Percentiles rank a stretch among this genome's conserved stretches.
These are phyloP conservation scores for Solanum rostratum DNA, from an alignment of 257 asterid species.

Conservation along the genomic window DNA sequence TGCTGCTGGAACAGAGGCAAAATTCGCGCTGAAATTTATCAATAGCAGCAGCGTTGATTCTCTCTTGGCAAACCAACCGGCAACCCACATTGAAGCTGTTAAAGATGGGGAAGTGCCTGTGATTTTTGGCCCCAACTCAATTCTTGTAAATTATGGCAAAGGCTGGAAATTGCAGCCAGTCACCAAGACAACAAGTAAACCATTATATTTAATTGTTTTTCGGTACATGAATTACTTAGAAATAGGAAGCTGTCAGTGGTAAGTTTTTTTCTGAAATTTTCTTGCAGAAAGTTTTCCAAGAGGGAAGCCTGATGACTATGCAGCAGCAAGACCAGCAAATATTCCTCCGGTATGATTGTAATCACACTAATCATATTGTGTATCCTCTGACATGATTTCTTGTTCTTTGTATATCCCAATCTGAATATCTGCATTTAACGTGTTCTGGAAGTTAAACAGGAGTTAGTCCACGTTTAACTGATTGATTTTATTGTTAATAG, in stretches of 20 bases:
- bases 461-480: background rate
- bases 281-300: background rate
- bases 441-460: background rate
- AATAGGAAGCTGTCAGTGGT: background rate
- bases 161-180: slow-evolving; percentile 74
- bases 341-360: background rate
- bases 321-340: background rate
- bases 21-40: slow-evolving; percentile 59
- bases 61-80: slow-evolving; percentile 17
- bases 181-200: slow-evolving; percentile 25
- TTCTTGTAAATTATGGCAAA: slow-evolving; percentile 58
- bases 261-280: background rate
- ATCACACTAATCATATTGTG: background rate
- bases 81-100: slow-evolving; percentile 65
- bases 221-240: background rate
- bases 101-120: slow-evolving; percentile 73
- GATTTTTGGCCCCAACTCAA: slow-evolving; percentile 64
- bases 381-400: background rate
- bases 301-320: background rate
- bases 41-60: slow-evolving; percentile 35
- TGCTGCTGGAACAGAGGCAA: slow-evolving; percentile 67
- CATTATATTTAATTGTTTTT: background rate
- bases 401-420: background rate
- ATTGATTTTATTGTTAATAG: background rate
- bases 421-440: background rate